Evolutionary conservation across 257 asterid species (phyloP).

Genomic region (Salvia splendens): DNA sequence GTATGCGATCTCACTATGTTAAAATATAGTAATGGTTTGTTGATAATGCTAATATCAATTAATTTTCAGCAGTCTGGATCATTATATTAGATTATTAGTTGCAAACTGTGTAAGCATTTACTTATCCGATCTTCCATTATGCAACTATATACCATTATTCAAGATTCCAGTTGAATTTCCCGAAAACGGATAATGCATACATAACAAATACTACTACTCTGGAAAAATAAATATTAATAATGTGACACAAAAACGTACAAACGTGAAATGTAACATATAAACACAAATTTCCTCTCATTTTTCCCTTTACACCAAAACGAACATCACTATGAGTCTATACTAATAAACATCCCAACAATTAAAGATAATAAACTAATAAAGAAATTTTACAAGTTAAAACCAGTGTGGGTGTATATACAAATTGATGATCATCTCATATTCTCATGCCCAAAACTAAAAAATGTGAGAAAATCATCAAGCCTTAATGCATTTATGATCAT

Average conservation of each 20-base stretch:
- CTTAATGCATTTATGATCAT: not conserved
- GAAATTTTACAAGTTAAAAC: conserved; percentile 22
- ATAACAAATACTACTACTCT: not conserved
- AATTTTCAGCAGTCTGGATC: not conserved
- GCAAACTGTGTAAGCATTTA: not conserved
- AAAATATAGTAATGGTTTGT: not conserved
- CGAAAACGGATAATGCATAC: not conserved
- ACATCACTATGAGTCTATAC: too few species aligned
- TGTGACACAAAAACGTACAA: too few species aligned
- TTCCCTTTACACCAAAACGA: too few species aligned
- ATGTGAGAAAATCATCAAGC: not conserved
- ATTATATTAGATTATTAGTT: not conserved
- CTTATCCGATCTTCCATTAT: not conserved
- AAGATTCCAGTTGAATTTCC: not conserved
- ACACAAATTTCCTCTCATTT: too few species aligned
- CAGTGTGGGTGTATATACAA: conserved; percentile 13
- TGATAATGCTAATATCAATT: not conserved
- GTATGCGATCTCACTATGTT: not conserved
- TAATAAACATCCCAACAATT: too few species aligned
- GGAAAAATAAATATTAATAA: too few species aligned
- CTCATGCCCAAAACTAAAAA: not conserved
- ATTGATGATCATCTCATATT: not conserved
- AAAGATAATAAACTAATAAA: conserved; percentile 19
- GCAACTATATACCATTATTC: not conserved
- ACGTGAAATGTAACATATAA: too few species aligned